Evolutionary conservation across 2,329 filamentous ascomycete genomes (phyloP), one percentile per base, ranked within the genome.

Genomic region (Whalleya microplaca): DNA sequence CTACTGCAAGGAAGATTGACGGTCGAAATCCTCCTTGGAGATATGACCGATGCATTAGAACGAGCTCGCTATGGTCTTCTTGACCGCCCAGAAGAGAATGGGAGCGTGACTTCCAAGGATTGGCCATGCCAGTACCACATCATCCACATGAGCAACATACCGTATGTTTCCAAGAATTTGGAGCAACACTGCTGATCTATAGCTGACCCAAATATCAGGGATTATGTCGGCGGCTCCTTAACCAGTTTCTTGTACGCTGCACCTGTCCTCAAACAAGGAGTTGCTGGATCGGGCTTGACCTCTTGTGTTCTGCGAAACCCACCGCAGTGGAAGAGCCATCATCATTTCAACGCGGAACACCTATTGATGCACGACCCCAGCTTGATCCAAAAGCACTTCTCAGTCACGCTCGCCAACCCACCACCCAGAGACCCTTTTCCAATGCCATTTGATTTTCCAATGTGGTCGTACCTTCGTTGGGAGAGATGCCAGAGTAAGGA

Each of bases 91-190:
- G n/a, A 42, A 40, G 48, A 21, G 40, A 41, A 49, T 10, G 27
- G 50, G 16, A 45, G 44, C n/a, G 45, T 61, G 14, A 61, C 66
- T 51, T 55, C 61, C 12, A 61, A 54, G 14, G 51, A 27, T 1
- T 72, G 68, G 58, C 70, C 68, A 2, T 50, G 52, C 9, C 53
- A 44, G 14, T 72, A 69, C 48, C 68, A 71, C 45, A 48, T 64
- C 7, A 66, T 72, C 8, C 65, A 71, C 40, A 61, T 69, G 65
- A 72, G 67, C 63, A 71, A 72, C 37, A 62, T 71, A 18, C 69
- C 69, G 64, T 69, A 61, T 53, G 64, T 66, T 40, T 43, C 21
- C 42, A 29, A 40, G 14, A 27, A 14, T 37, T 29, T 47, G 18
- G 12, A 19, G 40, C 16, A 40, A 23, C 10, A n/a, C 18, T n/a